Percentiles rank a stretch among this genome's conserved stretches.
Evolutionary conservation across 2,329 filamentous ascomycete genomes (phyloP).

Genomic region (Ophiostoma angusticollis): DNA sequence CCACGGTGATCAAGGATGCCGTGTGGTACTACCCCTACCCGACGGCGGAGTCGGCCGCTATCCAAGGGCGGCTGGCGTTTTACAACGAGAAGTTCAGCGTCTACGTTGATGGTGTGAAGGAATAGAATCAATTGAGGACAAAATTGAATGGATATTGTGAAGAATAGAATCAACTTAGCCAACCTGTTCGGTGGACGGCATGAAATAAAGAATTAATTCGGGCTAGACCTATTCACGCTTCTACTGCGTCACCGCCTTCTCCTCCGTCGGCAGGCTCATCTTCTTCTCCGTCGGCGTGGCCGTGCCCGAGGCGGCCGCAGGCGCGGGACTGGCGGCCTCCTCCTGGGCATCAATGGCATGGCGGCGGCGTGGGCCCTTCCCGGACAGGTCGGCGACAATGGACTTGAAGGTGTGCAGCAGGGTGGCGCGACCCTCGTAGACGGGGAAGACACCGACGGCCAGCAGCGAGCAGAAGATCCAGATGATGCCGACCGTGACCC

Average conservation of each 20-base stretch:
- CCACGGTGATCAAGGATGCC: conserved; percentile 22
- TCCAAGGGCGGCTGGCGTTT: conserved; percentile 45
- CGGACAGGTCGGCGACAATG: conserved; percentile 48
- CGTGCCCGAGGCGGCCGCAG: conserved; percentile 7
- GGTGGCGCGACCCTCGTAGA: conserved; percentile 65
- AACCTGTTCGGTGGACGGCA: no score
- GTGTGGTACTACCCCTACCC: conserved; percentile 49
- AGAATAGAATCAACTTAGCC: no score
- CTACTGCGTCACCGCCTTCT: background rate
- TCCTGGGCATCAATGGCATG: conserved; percentile 15
- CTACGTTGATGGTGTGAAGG: conserved; percentile 34
- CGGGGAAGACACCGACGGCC: conserved; percentile 67
- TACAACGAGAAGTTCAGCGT: conserved; percentile 58
- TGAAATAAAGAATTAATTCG: background rate
- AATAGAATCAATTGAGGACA: background rate
- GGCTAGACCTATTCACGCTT: background rate
- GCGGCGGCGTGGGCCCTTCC: conserved; percentile 19
- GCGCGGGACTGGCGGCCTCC: conserved; percentile 3
- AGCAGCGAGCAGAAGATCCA: conserved; percentile 65
- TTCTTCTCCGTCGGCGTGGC: conserved; percentile 14
- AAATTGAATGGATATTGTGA: background rate
- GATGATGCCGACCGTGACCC: conserved; percentile 63
- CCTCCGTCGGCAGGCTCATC: background rate
- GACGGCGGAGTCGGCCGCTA: conserved; percentile 38
- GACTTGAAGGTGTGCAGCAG: conserved; percentile 47